Evolutionary conservation across 805 yeast species (phyloP).

Genomic region (Martiniozyma abietophila): DNA sequence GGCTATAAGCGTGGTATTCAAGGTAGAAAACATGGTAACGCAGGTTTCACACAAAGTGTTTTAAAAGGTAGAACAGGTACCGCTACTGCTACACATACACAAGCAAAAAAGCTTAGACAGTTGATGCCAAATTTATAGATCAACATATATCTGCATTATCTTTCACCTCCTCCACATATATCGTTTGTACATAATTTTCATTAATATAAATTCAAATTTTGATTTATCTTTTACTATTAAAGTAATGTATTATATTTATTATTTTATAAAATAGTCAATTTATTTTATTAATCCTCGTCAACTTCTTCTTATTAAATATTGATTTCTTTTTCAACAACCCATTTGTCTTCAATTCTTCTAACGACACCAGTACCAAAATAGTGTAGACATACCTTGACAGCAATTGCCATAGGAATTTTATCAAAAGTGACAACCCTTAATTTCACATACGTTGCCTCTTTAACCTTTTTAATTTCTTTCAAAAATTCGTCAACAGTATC

Average conservation of each 20-base stretch:
- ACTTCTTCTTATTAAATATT: conserved; percentile 16
- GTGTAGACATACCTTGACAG: conserved; percentile 80
- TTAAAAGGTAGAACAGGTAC: conserved; percentile 53
- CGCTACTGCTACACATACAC: conserved; percentile 43
- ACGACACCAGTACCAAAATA: conserved; percentile 67
- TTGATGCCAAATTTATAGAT: conserved; percentile 37
- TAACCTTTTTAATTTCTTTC: conserved; percentile 54
- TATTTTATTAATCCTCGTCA: background rate
- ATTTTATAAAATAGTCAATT: background rate
- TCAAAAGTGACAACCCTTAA: conserved; percentile 78
- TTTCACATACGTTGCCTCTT: conserved; percentile 75
- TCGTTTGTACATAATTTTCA: conserved; percentile 5
- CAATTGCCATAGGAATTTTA: conserved; percentile 76
- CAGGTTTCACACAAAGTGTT: conserved; percentile 67
- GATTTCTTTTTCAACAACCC: conserved; percentile 43
- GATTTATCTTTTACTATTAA: background rate
- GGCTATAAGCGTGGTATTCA: conserved; percentile 62
- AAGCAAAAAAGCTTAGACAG: conserved; percentile 49
- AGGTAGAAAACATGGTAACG: conserved; percentile 89
- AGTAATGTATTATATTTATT: background rate
- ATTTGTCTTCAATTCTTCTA: conserved; percentile 40
- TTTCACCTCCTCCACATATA: background rate
- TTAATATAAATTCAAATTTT: no score
- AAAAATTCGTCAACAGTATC: conserved; percentile 62
- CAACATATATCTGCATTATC: background rate